phyloP scores from a whole-genome alignment of 805 yeast species.

The Pichia rugopelliculosa region DNA sequence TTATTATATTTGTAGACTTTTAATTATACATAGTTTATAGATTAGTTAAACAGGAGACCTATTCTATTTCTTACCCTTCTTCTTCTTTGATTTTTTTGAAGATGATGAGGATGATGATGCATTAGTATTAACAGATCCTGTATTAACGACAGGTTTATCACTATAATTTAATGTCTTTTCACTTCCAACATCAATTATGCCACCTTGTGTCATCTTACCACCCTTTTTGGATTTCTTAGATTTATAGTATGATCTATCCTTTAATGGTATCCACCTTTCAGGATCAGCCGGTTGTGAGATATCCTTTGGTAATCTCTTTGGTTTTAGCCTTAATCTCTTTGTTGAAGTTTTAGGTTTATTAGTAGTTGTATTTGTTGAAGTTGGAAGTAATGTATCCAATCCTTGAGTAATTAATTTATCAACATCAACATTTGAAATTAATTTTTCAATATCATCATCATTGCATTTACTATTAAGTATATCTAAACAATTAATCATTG shows the following conservation, averaged over 20 bases:
- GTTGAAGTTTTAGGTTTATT: constrained; percentile 11
- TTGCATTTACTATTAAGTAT: constrained; percentile 14
- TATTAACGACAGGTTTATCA: constrained; percentile 3
- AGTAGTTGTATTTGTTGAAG: constrained; percentile 3
- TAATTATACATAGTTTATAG: background rate
- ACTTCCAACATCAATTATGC: constrained; percentile 40
- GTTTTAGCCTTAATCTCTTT: constrained; percentile 23
- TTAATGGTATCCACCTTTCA: constrained; percentile 90
- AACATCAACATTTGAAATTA: constrained; percentile 27
- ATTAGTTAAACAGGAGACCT: background rate
- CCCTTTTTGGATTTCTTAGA: constrained; percentile 60
- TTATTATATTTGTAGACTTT: background rate
- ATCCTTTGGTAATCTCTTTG: constrained; percentile 24
- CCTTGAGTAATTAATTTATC: constrained; percentile 26
- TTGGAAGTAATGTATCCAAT: constrained; percentile 19
- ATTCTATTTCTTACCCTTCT: constrained; percentile 25
- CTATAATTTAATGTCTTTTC: constrained; percentile 31
- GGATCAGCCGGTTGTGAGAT: constrained; percentile 36
- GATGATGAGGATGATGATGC: background rate
- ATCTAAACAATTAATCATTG: constrained; percentile 13
- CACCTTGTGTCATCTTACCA: constrained; percentile 56
- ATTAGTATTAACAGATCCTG: constrained; percentile 8
- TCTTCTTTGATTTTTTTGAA: constrained; percentile 21
- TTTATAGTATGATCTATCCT: constrained; percentile 76
- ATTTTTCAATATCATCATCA: constrained; percentile 18